Percentiles rank a stretch among this genome's conserved stretches.
Evolutionary conservation across 129 eudicot genomes (phyloP).

Genomic region (Flaveria trinervia): DNA sequence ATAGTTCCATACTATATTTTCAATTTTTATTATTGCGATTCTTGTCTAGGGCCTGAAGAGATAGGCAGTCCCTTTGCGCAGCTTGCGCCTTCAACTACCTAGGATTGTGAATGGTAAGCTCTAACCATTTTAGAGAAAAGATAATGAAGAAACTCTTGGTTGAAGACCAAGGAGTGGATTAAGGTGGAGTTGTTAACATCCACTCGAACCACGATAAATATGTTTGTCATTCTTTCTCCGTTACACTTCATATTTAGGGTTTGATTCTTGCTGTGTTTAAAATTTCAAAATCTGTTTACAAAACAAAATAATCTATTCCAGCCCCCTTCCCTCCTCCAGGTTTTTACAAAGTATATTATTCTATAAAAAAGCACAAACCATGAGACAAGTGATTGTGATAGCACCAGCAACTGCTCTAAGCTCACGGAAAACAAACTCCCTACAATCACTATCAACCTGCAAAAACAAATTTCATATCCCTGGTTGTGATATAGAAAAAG

Average conservation of each 20-base stretch:
- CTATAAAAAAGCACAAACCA: conserved; percentile 47
- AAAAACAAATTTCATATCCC: background rate
- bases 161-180: background rate
- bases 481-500: background rate
- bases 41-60: too few species aligned
- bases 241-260: background rate
- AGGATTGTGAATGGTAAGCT: background rate
- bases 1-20: too few species aligned
- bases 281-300: background rate
- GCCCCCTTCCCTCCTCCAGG: background rate
- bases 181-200: background rate
- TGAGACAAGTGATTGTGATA: conserved; percentile 90
- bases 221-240: background rate
- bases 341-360: background rate
- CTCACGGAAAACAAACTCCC: conserved; percentile 71
- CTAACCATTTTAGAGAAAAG: background rate
- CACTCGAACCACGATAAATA: background rate
- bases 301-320: background rate
- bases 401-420: conserved; percentile 95
- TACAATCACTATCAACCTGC: conserved; percentile 64
- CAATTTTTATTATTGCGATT: too few species aligned
- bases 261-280: background rate
- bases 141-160: background rate
- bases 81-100: too few species aligned
- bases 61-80: too few species aligned